Conservation (phyloP, 495 filamentous ascomycete genomes). For the Saxophila tyrrhenica region DNA sequence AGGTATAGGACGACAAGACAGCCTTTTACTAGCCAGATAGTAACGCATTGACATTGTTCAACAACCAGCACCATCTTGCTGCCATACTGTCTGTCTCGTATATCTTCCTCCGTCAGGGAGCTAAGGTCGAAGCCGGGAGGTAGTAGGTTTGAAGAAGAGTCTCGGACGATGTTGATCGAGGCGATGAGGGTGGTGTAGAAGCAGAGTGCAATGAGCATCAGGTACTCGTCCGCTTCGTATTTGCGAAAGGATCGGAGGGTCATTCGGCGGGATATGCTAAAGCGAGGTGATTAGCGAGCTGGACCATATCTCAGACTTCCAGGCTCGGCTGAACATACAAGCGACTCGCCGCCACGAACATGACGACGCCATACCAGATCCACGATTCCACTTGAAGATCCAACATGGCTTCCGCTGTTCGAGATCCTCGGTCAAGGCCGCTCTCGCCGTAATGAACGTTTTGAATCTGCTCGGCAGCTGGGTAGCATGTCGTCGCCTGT, state of each 20-base stretch:
- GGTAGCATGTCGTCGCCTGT: background rate
- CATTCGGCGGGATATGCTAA: conserved; percentile 25
- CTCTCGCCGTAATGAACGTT: background rate
- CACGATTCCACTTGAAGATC: conserved; percentile 36
- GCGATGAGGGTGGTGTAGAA: conserved; percentile 46
- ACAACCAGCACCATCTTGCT: conserved; percentile 45
- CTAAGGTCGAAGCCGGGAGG: conserved; percentile 39
- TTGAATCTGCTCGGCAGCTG: background rate
- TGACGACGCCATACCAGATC: conserved; percentile 37
- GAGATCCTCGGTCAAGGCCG: background rate
- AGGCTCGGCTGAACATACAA: conserved; percentile 29
- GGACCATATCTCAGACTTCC: conserved; percentile 22
- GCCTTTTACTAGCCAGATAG: conserved; percentile 43
- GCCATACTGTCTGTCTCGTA: conserved; percentile 37
- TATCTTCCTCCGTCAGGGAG: conserved; percentile 37
- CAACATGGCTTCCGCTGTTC: conserved; percentile 18
- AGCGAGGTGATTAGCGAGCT: background rate
- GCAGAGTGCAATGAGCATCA: conserved; percentile 44
- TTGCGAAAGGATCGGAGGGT: conserved; percentile 35
- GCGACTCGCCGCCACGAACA: conserved; percentile 30
- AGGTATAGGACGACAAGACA: conserved; percentile 44
- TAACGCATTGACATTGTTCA: conserved; percentile 38
- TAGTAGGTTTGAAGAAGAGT: conserved; percentile 48
- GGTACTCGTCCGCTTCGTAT: conserved; percentile 46
- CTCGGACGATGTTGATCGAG: conserved; percentile 45